Evolutionary conservation across 2,329 filamentous ascomycete species (phyloP).

Genomic region (Blastomyces parvus): DNA sequence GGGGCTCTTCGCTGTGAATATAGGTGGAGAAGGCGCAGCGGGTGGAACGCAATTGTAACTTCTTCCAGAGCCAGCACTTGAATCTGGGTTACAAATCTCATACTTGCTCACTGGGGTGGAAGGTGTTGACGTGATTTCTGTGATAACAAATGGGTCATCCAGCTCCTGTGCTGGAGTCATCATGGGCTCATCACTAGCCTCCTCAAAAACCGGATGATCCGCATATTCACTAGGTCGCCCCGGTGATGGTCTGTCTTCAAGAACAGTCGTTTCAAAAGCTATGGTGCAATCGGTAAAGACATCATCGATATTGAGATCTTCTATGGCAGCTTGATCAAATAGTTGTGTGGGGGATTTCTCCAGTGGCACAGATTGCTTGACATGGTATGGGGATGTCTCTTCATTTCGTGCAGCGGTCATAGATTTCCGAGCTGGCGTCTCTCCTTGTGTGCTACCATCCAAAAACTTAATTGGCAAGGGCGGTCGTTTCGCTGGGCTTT

Average conservation of each 20-base stretch:
- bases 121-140: slow-evolving; percentile 11
- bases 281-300: slow-evolving; percentile 8
- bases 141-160: slow-evolving; percentile 15
- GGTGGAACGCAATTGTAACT: slow-evolving; percentile 16
- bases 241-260: slow-evolving; percentile 18
- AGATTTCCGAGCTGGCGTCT: neutral
- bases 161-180: neutral
- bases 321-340: neutral
- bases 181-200: neutral
- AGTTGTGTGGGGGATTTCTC: neutral
- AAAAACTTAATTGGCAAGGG: slow-evolving; percentile 32
- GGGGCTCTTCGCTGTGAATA: slow-evolving; percentile 9
- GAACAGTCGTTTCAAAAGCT: slow-evolving; percentile 21
- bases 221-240: neutral
- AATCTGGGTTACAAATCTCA: slow-evolving; percentile 16
- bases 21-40: slow-evolving; percentile 19
- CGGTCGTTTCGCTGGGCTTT: slow-evolving; percentile 38
- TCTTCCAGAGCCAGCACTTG: slow-evolving; percentile 12
- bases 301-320: neutral
- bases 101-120: slow-evolving; percentile 17
- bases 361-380: neutral
- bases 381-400: neutral
- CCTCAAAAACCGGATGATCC: neutral
- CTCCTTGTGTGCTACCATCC: neutral
- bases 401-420: neutral